Percentiles rank a stretch among this genome's conserved stretches.
These are phyloP conservation scores for Coemansia sp. DNA, from an alignment of 192 early-diverging fungal genomes.

Conservation along the genomic window DNA sequence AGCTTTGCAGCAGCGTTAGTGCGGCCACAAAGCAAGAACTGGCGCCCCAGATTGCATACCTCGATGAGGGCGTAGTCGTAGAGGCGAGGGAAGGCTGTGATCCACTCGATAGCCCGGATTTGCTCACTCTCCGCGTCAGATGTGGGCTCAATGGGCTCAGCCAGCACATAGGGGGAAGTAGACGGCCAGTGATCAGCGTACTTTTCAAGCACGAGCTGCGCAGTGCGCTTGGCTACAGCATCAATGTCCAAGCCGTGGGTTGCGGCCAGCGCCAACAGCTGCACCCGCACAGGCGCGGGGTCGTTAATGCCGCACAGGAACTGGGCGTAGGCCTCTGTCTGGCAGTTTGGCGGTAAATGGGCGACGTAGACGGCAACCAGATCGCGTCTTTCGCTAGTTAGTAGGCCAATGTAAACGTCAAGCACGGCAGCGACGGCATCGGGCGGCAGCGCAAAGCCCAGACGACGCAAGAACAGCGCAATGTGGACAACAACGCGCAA, in stretches of 20 bases:
- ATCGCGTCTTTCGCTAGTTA: slow-evolving; percentile 37
- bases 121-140: slow-evolving; percentile 36
- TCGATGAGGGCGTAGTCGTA: slow-evolving; percentile 54
- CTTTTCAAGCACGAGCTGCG: slow-evolving; percentile 32
- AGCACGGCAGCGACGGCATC: slow-evolving; percentile 59
- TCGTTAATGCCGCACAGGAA: slow-evolving; percentile 55
- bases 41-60: slow-evolving; percentile 58
- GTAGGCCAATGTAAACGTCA: slow-evolving; percentile 58
- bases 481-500: slow-evolving; percentile 75
- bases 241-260: slow-evolving; percentile 49
- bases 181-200: not conserved
- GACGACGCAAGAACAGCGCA: slow-evolving; percentile 65
- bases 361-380: slow-evolving; percentile 62
- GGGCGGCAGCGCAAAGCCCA: slow-evolving; percentile 56
- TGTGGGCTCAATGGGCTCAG: slow-evolving; percentile 34
- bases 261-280: slow-evolving; percentile 52
- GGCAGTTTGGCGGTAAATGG: slow-evolving; percentile 51
- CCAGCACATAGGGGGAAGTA: slow-evolving; percentile 9
- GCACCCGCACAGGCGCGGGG: slow-evolving; percentile 33
- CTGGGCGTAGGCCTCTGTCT: slow-evolving; percentile 59
- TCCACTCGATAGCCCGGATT: slow-evolving; percentile 67
- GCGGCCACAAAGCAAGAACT: slow-evolving; percentile 60
- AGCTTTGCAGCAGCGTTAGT: slow-evolving; percentile 55
- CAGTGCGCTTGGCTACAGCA: slow-evolving; percentile 49
- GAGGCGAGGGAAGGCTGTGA: slow-evolving; percentile 53